phyloP scores from a whole-genome alignment of 1,284 basidiomycete genomes.

The Ceratobasidium sp. region DNA sequence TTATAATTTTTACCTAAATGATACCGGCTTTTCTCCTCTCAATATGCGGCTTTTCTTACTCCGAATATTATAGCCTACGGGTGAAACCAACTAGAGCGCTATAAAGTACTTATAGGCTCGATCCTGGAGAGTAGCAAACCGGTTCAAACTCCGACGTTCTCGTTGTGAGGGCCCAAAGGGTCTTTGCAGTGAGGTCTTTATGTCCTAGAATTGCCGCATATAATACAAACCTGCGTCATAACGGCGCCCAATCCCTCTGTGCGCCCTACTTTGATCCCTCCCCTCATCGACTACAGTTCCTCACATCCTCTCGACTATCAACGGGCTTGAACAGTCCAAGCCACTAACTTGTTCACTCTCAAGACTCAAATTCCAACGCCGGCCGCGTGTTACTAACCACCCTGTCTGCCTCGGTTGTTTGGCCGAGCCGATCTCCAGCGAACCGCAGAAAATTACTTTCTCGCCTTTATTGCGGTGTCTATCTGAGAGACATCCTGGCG shows the following conservation, averaged over 20 bases:
- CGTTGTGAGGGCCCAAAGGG: conserved; percentile 22
- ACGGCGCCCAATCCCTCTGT: not conserved
- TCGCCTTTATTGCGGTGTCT: not conserved
- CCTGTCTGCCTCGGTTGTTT: conserved; percentile 18
- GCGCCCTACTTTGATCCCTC: not conserved
- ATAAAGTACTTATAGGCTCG: not conserved
- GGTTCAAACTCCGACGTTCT: conserved; percentile 29
- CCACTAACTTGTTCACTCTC: not conserved
- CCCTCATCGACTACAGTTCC: not conserved
- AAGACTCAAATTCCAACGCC: not conserved
- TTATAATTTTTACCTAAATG: conserved; percentile 21
- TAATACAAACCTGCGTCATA: conserved; percentile 5
- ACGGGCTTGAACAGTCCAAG: not conserved
- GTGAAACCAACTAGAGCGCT: conserved; percentile 1
- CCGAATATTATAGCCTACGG: not conserved
- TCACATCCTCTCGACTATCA: not conserved
- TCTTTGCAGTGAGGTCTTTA: conserved; percentile 20
- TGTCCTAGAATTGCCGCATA: conserved; percentile 15
- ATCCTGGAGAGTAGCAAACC: not conserved
- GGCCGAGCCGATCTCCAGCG: conserved; percentile 8
- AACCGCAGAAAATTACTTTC: conserved; percentile 4
- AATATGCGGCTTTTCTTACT: not conserved
- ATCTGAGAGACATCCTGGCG: conserved; percentile 14
- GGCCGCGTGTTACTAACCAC: conserved; percentile 12
- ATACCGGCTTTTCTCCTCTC: not conserved